Conservation (phyloP, 2,329 filamentous ascomycete species). For the Graphilbum ipis-grandicollis region DNA sequence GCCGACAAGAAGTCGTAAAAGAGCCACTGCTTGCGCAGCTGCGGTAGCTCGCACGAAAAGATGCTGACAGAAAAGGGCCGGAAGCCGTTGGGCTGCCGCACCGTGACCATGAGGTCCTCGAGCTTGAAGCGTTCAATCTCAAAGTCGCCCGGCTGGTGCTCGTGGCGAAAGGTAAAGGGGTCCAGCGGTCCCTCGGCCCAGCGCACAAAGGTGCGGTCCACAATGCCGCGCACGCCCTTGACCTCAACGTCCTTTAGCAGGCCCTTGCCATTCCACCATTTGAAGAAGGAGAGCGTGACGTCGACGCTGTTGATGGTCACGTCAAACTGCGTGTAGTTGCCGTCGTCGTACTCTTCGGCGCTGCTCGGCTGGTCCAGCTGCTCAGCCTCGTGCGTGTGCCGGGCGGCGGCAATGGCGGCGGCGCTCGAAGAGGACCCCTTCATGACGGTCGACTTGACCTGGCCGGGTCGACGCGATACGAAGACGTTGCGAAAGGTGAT, state of each 20-base stretch:
- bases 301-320: slow-evolving; percentile 90
- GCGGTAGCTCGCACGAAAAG: slow-evolving; percentile 85
- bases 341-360: slow-evolving; percentile 49
- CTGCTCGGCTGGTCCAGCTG: neutral
- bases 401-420: slow-evolving; percentile 66
- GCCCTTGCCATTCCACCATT: slow-evolving; percentile 97
- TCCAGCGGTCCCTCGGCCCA: slow-evolving; percentile 56
- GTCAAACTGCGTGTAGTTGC: slow-evolving; percentile 96
- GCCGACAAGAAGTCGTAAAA: slow-evolving; percentile 96
- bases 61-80: slow-evolving; percentile 93
- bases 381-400: slow-evolving; percentile 6
- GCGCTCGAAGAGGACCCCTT: slow-evolving; percentile 80
- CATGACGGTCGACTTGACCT: slow-evolving; percentile 64
- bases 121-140: slow-evolving; percentile 95
- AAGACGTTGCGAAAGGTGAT: slow-evolving; percentile 97
- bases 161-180: slow-evolving; percentile 72
- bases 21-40: slow-evolving; percentile 86
- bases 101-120: slow-evolving; percentile 78
- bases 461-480: slow-evolving; percentile 77
- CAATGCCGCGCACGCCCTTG: slow-evolving; percentile 78
- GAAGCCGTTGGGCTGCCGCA: slow-evolving; percentile 81
- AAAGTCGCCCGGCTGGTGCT: slow-evolving; percentile 83
- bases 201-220: slow-evolving; percentile 72
- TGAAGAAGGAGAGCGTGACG: slow-evolving; percentile 90
- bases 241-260: slow-evolving; percentile 83